Conservation (phyloP, 1,284 basidiomycete species). For the Sanghuangporus baumii region DNA sequence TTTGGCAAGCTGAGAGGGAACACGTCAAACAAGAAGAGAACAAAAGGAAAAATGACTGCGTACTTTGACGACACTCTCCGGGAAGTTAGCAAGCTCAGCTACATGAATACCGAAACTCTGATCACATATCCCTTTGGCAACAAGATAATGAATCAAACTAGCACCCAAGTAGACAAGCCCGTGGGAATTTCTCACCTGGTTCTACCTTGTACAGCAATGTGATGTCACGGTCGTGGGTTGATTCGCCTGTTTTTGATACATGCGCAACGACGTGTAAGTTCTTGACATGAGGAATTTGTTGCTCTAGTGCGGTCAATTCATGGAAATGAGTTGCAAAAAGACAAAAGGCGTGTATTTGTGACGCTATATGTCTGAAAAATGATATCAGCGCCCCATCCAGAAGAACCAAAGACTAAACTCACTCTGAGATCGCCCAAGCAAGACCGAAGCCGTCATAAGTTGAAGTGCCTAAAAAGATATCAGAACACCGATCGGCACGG, state of each 20-base stretch:
- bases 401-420: conserved; percentile 23
- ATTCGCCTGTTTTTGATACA: conserved; percentile 58
- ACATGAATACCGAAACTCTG: conserved; percentile 99
- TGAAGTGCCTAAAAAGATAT: conserved; percentile 66
- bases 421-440: conserved; percentile 99
- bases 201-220: conserved; percentile 95
- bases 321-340: conserved; percentile 99
- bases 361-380: conserved; percentile 79
- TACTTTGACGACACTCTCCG: conserved; percentile 88
- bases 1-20: conserved; percentile 69
- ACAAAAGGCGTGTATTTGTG: conserved; percentile 87
- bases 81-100: conserved; percentile 94
- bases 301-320: conserved; percentile 89
- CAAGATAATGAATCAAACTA: background rate
- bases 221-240: conserved; percentile 75
- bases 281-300: conserved; percentile 83
- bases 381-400: conserved; percentile 1
- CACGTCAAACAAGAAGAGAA: background rate
- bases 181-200: conserved; percentile 52
- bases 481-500: background rate
- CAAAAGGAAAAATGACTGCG: conserved; percentile 18
- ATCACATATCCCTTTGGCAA: conserved; percentile 70
- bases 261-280: conserved; percentile 97
- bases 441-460: conserved; percentile 99
- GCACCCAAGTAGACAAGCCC: background rate